Percentiles rank a stretch among this genome's conserved stretches.
phyloP scores from a whole-genome alignment of 805 yeast species.

The Pichia gijzeniarum region DNA sequence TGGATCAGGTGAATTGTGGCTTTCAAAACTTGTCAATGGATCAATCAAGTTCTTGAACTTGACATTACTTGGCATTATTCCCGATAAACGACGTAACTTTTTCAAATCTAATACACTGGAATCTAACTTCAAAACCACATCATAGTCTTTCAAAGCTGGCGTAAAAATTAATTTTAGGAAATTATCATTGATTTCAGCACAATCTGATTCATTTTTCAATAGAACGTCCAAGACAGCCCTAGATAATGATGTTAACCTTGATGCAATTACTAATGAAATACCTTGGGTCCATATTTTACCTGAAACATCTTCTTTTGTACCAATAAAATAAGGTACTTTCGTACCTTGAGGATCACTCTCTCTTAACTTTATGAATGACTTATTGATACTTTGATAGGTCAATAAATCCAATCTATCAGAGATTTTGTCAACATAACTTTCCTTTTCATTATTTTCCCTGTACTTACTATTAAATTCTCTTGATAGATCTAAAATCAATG shows the following conservation, averaged over 20 bases:
- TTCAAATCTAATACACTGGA: conserved; percentile 14
- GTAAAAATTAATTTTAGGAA: conserved; percentile 58
- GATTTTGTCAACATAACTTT: conserved; percentile 35
- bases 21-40: conserved; percentile 33
- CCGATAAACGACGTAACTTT: conserved; percentile 42
- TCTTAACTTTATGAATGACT: conserved; percentile 62
- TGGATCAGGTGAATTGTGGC: conserved; percentile 43
- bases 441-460: conserved; percentile 4
- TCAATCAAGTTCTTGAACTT: conserved; percentile 56
- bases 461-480: conserved; percentile 33
- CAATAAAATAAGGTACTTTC: conserved; percentile 75
- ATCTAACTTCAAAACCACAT: conserved; percentile 62
- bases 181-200: conserved; percentile 20
- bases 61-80: conserved; percentile 42
- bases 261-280: conserved; percentile 64
- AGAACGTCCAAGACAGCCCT: conserved; percentile 61
- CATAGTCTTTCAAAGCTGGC: conserved; percentile 81
- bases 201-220: conserved; percentile 27
- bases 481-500: conserved; percentile 72
- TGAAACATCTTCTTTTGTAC: conserved; percentile 75
- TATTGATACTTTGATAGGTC: conserved; percentile 54
- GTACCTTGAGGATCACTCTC: conserved; percentile 76
- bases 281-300: conserved; percentile 66
- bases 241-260: conserved; percentile 82
- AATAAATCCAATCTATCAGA: conserved; percentile 58